Conservation (phyloP, 345 rosid genomes). For the Zanthoxylum bungeanum region DNA sequence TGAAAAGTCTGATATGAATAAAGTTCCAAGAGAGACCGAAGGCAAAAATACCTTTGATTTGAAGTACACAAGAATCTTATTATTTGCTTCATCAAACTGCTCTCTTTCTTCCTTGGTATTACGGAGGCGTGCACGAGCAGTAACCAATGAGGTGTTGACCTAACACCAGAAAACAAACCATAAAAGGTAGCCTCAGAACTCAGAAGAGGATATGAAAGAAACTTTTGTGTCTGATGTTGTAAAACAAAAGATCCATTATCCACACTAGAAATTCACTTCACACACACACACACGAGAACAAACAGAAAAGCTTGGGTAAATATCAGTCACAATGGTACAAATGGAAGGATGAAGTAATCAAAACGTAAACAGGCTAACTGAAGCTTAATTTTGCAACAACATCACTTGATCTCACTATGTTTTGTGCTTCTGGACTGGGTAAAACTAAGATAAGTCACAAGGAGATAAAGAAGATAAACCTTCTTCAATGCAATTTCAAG, state of each 20-base stretch:
- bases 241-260: background rate
- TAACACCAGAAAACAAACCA: constrained; percentile 26
- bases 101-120: constrained; percentile 90
- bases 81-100: constrained; percentile 88
- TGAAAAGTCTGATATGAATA: background rate
- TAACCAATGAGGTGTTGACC: constrained; percentile 60
- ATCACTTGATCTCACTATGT: background rate
- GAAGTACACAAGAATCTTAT: constrained; percentile 69
- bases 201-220: constrained; percentile 7
- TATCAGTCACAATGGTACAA: background rate
- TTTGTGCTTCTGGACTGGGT: background rate
- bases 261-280: background rate
- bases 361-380: background rate
- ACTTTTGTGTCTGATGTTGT: background rate
- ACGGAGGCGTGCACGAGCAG: constrained; percentile 59
- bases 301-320: too few relatives aligned
- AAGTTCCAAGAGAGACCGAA: background rate
- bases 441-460: background rate
- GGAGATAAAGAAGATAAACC: constrained; percentile 24
- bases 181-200: constrained; percentile 14
- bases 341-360: background rate
- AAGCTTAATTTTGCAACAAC: background rate
- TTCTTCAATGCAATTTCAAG: constrained; percentile 74
- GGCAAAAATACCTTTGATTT: constrained; percentile 58
- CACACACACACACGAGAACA: background rate